Percentiles rank a stretch among this genome's conserved stretches.
These are phyloP conservation scores for Phaeosphaeria sp. DNA, from an alignment of 2,329 filamentous ascomycete genomes.

Conservation along the genomic window DNA sequence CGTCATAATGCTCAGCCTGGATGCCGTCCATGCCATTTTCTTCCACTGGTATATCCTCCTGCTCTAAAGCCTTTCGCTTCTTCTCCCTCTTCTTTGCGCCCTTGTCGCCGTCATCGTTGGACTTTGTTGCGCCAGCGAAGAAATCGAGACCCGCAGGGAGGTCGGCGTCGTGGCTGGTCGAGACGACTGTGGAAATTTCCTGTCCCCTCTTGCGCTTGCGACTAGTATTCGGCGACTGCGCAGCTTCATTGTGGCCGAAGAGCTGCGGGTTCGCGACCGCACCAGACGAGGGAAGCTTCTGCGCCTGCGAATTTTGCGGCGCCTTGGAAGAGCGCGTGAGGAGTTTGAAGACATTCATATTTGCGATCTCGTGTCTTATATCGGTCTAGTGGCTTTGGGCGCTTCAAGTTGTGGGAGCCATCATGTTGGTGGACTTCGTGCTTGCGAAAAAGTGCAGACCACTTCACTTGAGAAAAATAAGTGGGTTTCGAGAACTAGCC, in stretches of 20 bases:
- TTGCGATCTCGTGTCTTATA: background rate
- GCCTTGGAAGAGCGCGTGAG: constrained; percentile 73
- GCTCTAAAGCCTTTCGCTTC: constrained; percentile 15
- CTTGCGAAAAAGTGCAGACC: constrained; percentile 20
- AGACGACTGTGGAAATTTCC: background rate
- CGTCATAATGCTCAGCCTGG: constrained; percentile 56
- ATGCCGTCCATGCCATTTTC: constrained; percentile 5
- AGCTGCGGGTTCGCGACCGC: constrained; percentile 72
- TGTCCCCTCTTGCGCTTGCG: constrained; percentile 54
- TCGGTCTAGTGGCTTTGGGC: background rate
- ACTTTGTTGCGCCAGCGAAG: constrained; percentile 42
- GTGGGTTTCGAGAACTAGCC: constrained; percentile 20
- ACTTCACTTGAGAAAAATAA: constrained; percentile 24
- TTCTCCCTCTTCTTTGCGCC: constrained; percentile 23
- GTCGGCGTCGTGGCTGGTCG: background rate
- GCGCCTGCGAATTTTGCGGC: constrained; percentile 46
- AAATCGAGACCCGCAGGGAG: constrained; percentile 52
- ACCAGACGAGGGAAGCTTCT: constrained; percentile 69
- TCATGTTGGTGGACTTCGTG: constrained; percentile 2
- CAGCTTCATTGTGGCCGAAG: constrained; percentile 56
- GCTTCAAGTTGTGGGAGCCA: constrained; percentile 1
- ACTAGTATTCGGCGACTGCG: constrained; percentile 25
- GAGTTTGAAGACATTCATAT: constrained; percentile 76
- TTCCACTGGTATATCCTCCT: constrained; percentile 6
- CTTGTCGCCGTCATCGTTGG: constrained; percentile 12